phyloP scores from a whole-genome alignment of 1,284 basidiomycete species.

The Rhodotorula sp. region DNA sequence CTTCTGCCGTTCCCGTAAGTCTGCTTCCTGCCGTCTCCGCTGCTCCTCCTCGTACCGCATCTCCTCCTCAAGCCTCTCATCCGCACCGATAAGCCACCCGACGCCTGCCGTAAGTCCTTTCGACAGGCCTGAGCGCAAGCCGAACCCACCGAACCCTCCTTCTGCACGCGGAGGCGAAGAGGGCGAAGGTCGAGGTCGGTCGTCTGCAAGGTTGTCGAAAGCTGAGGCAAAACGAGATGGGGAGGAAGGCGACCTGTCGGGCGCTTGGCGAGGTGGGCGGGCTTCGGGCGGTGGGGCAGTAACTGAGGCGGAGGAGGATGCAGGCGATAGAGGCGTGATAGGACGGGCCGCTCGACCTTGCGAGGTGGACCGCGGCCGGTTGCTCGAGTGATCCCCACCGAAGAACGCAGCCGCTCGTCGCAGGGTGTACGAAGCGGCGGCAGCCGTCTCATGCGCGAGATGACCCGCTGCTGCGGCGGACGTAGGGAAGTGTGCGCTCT shows the following conservation, averaged over 20 bases:
- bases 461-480: neutral
- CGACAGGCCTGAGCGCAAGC: constrained; percentile 49
- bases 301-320: too few relatives aligned
- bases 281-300: too few relatives aligned
- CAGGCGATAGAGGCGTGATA: too few relatives aligned
- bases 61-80: constrained; percentile 47
- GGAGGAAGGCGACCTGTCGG: neutral
- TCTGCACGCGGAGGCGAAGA: constrained; percentile 45
- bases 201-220: neutral
- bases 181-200: neutral
- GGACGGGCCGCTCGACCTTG: neutral
- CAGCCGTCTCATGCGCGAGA: constrained; percentile 19
- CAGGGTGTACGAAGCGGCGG: constrained; percentile 17
- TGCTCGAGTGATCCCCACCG: neutral
- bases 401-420: constrained; percentile 22
- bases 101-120: constrained; percentile 74
- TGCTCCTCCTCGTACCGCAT: neutral
- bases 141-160: constrained; percentile 51
- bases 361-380: neutral
- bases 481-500: neutral
- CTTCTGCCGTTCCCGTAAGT: neutral
- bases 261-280: neutral
- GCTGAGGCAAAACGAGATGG: constrained; percentile 2
- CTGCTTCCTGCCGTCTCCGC: neutral
- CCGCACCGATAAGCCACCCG: constrained; percentile 80